These are phyloP conservation scores for Eucalyptus caleyi DNA, from an alignment of 345 rosid species.

Conservation along the genomic window DNA sequence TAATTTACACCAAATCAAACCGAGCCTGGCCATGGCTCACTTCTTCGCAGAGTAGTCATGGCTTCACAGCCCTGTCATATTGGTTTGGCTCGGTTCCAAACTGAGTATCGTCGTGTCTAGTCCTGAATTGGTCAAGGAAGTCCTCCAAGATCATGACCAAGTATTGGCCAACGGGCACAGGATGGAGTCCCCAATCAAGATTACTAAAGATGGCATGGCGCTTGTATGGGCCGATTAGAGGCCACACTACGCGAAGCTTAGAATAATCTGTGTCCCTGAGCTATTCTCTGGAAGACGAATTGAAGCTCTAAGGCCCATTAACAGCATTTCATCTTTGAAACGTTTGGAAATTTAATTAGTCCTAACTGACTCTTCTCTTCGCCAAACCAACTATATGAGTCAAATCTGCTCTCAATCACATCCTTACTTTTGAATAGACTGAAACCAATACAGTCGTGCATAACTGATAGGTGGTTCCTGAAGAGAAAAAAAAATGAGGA, in stretches of 20 bases:
- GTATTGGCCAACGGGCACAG: slow-evolving; percentile 66
- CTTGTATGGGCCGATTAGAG: slow-evolving; percentile 94
- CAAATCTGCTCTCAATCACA: neutral
- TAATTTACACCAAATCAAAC: slow-evolving; percentile 73
- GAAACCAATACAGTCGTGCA: neutral
- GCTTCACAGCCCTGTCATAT: slow-evolving; percentile 57
- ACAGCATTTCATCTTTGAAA: neutral
- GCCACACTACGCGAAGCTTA: slow-evolving; percentile 79
- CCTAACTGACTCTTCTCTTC: neutral
- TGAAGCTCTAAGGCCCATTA: slow-evolving; percentile 66
- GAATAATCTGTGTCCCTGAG: slow-evolving; percentile 76
- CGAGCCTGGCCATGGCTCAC: slow-evolving; percentile 35
- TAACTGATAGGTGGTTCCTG: neutral
- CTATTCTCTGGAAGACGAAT: slow-evolving; percentile 72
- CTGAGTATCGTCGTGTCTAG: slow-evolving; percentile 52
- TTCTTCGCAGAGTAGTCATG: slow-evolving; percentile 78
- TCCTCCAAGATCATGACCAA: slow-evolving; percentile 65
- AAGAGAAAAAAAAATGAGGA: neutral
- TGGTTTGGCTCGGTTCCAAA: slow-evolving; percentile 89
- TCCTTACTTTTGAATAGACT: neutral
- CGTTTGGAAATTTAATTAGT: neutral
- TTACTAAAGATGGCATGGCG: slow-evolving; percentile 71
- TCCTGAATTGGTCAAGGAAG: slow-evolving; percentile 67
- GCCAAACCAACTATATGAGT: neutral
- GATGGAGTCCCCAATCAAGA: slow-evolving; percentile 54